These are phyloP conservation scores for Beta vulgaris DNA, from an alignment of 148 eudicot genomes.

Conservation along the genomic window DNA sequence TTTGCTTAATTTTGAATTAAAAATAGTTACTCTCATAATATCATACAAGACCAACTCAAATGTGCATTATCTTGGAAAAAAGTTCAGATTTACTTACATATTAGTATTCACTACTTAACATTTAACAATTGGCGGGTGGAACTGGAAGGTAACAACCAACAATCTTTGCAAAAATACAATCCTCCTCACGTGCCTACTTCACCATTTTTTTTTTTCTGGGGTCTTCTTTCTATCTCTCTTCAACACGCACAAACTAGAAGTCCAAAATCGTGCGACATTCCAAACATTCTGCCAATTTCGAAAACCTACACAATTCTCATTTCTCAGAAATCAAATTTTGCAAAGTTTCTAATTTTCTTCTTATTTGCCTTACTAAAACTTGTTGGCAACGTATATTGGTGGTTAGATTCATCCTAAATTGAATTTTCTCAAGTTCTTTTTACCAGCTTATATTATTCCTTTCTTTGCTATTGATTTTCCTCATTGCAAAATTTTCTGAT, in stretches of 20 bases:
- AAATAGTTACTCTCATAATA: too few species aligned
- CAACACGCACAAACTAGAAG: neutral
- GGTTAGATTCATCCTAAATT: neutral
- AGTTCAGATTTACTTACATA: too few species aligned
- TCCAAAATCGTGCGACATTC: neutral
- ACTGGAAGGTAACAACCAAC: neutral
- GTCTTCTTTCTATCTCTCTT: neutral
- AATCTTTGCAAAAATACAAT: too few species aligned
- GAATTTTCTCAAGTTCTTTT: neutral
- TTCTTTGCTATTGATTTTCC: neutral
- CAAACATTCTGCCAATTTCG: neutral
- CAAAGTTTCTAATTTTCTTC: neutral
- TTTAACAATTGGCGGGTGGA: neutral
- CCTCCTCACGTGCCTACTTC: neutral
- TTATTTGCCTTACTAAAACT: too few species aligned
- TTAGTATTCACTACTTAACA: too few species aligned
- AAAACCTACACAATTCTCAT: neutral
- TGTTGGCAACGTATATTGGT: neutral
- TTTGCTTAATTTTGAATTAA: too few species aligned
- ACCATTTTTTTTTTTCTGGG: neutral
- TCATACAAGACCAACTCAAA: too few species aligned
- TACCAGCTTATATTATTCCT: neutral
- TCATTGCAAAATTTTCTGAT: neutral
- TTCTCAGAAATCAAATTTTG: neutral
- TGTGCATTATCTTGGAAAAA: too few species aligned